A percentile compares a stretch with the other conserved stretches of the same genome.
Conservation (phyloP, 2,329 filamentous ascomycete species). For the Fusarium tuaranense region DNA sequence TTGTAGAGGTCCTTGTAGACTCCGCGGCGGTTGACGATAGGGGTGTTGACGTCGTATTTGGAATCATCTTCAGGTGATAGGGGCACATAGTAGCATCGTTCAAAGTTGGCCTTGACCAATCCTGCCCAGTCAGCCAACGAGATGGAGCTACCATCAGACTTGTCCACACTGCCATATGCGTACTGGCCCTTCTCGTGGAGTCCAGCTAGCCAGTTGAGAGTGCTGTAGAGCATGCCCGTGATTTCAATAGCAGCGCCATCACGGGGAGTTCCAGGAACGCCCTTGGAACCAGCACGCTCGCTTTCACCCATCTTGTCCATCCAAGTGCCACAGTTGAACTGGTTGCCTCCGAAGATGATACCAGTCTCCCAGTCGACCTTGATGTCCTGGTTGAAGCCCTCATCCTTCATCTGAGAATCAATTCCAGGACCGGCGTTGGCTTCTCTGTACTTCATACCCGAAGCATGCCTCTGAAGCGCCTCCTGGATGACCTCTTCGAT, state of each 20-base stretch:
- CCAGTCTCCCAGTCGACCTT: conserved; percentile 91
- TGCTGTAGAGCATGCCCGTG: conserved; percentile 91
- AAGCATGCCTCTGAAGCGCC: conserved; percentile 89
- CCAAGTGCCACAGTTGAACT: conserved; percentile 97
- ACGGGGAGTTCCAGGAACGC: conserved; percentile 93
- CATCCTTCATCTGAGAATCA: conserved; percentile 91
- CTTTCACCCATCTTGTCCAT: conserved; percentile 99
- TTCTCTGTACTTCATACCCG: conserved; percentile 91
- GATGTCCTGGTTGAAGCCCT: conserved; percentile 93
- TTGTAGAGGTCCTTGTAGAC: conserved; percentile 98
- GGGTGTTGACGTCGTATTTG: conserved; percentile 83
- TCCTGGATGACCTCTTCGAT: conserved; percentile 94
- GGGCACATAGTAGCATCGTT: conserved; percentile 92
- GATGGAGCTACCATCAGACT: conserved; percentile 69
- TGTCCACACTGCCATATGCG: conserved; percentile 78
- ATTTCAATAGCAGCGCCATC: conserved; percentile 97
- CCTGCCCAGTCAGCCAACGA: conserved; percentile 83
- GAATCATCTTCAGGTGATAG: conserved; percentile 74
- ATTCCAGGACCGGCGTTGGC: conserved; percentile 91
- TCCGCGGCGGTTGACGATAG: conserved; percentile 87
- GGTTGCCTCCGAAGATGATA: conserved; percentile 93
- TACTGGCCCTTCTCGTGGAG: conserved; percentile 78
- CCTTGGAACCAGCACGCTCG: conserved; percentile 88
- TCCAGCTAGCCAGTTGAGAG: conserved; percentile 80
- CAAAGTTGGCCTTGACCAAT: conserved; percentile 86